Evolutionary conservation across 441 rosid genomes (phyloP), one percentile per base, ranked within the genome.

Genomic region (Biscutella laevigata): DNA sequence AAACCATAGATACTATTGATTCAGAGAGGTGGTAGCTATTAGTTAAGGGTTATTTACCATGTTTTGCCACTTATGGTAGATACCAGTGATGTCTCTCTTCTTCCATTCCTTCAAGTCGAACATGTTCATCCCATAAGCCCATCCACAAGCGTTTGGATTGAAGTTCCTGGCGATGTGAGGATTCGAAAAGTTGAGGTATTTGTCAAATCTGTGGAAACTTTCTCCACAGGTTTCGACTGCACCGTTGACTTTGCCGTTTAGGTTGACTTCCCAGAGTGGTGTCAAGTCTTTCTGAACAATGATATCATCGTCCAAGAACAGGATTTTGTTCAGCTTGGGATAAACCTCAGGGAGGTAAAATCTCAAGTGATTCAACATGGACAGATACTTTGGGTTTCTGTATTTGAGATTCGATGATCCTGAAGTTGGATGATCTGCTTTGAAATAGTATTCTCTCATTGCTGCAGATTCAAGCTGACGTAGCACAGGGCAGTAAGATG

Each of bases 101-200:
- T 88, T 86, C 98, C 98, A 91, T 64, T 69, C 94, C 46, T 76
- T 72, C 12, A 91, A 77, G 73, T 91, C 98, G 70, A 91, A 91
- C 59, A 91, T 69, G 71, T 91, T 91, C 98, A 91, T 91, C 28
- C 98, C 98, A 52, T 91, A 91, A 6, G 98, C 98, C 98, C 98
- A 91, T 8, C 98, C 98, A 72, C 96, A 91, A 61, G 94, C 96
- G 71, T 88, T 88, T 36, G 98, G 98, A 64, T 91, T 68, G 57
- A 91, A 91, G 69, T 82, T 77, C 56, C 84, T 80, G 0, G 96
- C 78, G 58, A 91, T 91, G 66, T 85, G 85, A 51, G 88, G 98
- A 67, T 91, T 91, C 16, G 89, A 67, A 39, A 91, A 91, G 83
- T 91, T 91, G 9, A 91, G 75, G 55, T 91, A 91, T 79, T 91